Evolutionary conservation across 768 basidiomycete species (phyloP).

Genomic region (Amanita inopinata): DNA sequence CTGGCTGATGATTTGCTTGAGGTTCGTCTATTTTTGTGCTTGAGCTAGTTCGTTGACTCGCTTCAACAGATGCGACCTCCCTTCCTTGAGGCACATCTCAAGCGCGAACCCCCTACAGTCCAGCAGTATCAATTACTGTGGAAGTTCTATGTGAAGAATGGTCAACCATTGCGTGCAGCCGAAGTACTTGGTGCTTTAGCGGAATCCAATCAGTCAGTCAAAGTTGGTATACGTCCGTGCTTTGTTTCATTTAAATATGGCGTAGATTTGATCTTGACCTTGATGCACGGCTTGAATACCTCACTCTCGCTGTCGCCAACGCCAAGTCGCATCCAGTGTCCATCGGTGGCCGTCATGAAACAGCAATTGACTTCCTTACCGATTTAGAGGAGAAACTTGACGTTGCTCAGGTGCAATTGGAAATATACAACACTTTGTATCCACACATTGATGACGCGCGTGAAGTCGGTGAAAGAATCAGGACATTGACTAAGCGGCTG

Average conservation of each 20-base stretch:
- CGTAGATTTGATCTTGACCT: slow-evolving; percentile 58
- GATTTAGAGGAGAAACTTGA: slow-evolving; percentile 95
- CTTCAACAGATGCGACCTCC: slow-evolving; percentile 63
- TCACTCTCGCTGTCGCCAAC: slow-evolving; percentile 90
- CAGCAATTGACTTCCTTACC: slow-evolving; percentile 91
- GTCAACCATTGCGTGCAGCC: slow-evolving; percentile 80
- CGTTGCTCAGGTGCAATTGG: slow-evolving; percentile 94
- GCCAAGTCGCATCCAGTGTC: slow-evolving; percentile 91
- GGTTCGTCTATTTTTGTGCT: slow-evolving; percentile 34
- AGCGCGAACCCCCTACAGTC: slow-evolving; percentile 68
- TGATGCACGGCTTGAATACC: slow-evolving; percentile 76
- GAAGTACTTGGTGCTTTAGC: slow-evolving; percentile 77
- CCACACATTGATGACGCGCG: slow-evolving; percentile 53
- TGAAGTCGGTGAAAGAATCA: slow-evolving; percentile 55
- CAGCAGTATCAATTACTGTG: slow-evolving; percentile 85
- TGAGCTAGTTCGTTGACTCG: slow-evolving; percentile 1
- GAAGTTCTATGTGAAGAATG: slow-evolving; percentile 95
- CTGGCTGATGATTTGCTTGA: slow-evolving; percentile 86
- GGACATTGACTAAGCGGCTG: slow-evolving; percentile 45
- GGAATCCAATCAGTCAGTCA: slow-evolving; percentile 69
- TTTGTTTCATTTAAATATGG: background rate
- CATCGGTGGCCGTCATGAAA: slow-evolving; percentile 67
- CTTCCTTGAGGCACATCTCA: slow-evolving; percentile 83
- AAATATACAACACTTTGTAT: slow-evolving; percentile 62
- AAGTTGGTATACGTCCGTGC: background rate